Conservation (phyloP, 208 protist species). For the Borovskyia barvae region DNA sequence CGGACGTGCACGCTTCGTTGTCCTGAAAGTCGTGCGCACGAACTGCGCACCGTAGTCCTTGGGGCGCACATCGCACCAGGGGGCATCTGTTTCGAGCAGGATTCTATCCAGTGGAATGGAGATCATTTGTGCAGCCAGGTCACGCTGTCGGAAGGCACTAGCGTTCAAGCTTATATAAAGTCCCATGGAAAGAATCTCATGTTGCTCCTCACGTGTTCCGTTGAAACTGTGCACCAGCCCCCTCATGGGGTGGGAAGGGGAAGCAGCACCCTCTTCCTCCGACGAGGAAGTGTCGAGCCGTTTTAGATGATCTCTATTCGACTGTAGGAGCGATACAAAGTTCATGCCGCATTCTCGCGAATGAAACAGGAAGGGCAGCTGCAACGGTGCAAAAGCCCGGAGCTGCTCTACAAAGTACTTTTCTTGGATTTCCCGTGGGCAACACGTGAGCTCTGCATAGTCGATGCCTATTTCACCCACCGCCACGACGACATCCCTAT, state of each 20-base stretch:
- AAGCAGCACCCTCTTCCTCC: background rate
- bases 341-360: conserved; percentile 83
- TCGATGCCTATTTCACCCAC: conserved; percentile 91
- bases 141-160: conserved; percentile 87
- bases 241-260: conserved; percentile 7
- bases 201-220: conserved; percentile 80
- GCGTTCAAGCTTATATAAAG: conserved; percentile 91
- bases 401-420: conserved; percentile 74
- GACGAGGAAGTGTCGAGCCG: conserved; percentile 16
- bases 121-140: conserved; percentile 65
- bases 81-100: conserved; percentile 94
- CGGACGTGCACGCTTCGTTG: conserved; percentile 61
- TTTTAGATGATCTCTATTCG: too few relatives aligned
- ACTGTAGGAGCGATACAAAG: conserved; percentile 75
- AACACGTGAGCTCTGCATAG: conserved; percentile 86
- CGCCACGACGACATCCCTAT: conserved; percentile 83
- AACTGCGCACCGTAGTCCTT: conserved; percentile 80
- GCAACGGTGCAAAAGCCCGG: conserved; percentile 37
- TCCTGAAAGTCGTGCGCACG: conserved; percentile 64
- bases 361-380: conserved; percentile 91
- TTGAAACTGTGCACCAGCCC: conserved; percentile 96
- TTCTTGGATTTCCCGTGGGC: conserved; percentile 70
- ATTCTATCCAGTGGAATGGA: conserved; percentile 81
- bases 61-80: conserved; percentile 94
- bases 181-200: conserved; percentile 68